Evolutionary conservation across 2,329 filamentous ascomycete species (phyloP), one percentile per base, ranked within the genome.

Genomic region (Fusarium lateritium): DNA sequence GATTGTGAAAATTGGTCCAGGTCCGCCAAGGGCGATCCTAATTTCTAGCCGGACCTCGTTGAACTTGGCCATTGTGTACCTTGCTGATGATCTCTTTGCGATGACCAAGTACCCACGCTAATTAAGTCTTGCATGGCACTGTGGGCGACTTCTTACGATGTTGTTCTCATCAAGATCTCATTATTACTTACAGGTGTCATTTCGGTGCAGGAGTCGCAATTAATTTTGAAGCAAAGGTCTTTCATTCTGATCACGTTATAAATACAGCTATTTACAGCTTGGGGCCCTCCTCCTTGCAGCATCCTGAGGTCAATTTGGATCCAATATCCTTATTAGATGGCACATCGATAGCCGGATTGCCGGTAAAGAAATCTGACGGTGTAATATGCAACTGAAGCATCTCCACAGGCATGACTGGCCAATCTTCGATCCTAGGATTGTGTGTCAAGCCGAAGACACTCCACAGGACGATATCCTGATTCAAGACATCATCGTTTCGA

Each of bases 391-490:
- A 1, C 21, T 63, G 60, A 4, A 63, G 21, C 58, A 63, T 63
- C 24, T 63, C 60, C 4, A 63, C 60, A 0, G 60, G 60, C 60
- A 63, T 63, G 0, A 63, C 59, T 1, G 60, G 60, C 60, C 60
- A 63, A 4, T 63, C 60, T 21, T 63, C 60, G 3, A 43, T 43
- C 1, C 60, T 8, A 1, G 60, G 60, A 4, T 63, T 63, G 19
- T 63, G 60, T 7, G 60, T 63, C 0, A 63, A 51, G 0, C 60
- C 60, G 44, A 63, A 63, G 0, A 63, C 59, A 8, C 60, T 63
- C 60, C 60, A 63, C 21, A 54, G 7, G 4, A 63, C 60, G 11
- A 63, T 38, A n/a, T 63, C 60, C 38, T 63, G 43, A 9, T 63
- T 63, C 15, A 64, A 3, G 15, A 63, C 60, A 9, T 64, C 61